Evolutionary conservation across 2,329 filamentous ascomycete genomes (phyloP).

Genomic region (Eutypa lata): DNA sequence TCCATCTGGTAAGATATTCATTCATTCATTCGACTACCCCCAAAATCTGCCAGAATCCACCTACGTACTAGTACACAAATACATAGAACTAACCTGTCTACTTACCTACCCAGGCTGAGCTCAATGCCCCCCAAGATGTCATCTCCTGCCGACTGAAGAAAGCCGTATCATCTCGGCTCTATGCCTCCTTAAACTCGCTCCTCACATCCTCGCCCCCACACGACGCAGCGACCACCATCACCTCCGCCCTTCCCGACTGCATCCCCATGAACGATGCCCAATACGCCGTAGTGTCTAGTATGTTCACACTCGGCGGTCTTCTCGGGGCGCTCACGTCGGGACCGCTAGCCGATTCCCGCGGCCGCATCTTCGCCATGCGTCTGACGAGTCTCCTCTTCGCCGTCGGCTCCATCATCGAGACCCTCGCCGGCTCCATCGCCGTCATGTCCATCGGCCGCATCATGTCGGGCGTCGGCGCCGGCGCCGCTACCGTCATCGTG

Average conservation of each 20-base stretch:
- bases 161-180: slow-evolving; percentile 37
- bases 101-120: slow-evolving; percentile 63
- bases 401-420: slow-evolving; percentile 72
- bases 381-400: slow-evolving; percentile 74
- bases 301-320: slow-evolving; percentile 88
- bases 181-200: slow-evolving; percentile 22
- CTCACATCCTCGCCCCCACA: slow-evolving; percentile 21
- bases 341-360: slow-evolving; percentile 72
- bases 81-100: neutral
- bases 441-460: slow-evolving; percentile 72
- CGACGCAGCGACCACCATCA: slow-evolving; percentile 18
- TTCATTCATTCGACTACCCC: slow-evolving; percentile 7
- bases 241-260: slow-evolving; percentile 62
- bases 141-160: slow-evolving; percentile 74
- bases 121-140: slow-evolving; percentile 92
- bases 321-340: slow-evolving; percentile 78
- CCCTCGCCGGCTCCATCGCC: slow-evolving; percentile 64
- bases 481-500: slow-evolving; percentile 86
- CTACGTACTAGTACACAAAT: neutral
- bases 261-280: slow-evolving; percentile 81
- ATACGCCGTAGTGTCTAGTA: slow-evolving; percentile 83
- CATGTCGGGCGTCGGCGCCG: slow-evolving; percentile 78
- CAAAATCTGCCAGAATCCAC: slow-evolving; percentile 1
- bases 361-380: slow-evolving; percentile 73
- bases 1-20: slow-evolving; percentile 67